Base-by-base conservation (phyloP, 176 grass and related monocot genomes). In the Zoysia pacifica region DNA sequence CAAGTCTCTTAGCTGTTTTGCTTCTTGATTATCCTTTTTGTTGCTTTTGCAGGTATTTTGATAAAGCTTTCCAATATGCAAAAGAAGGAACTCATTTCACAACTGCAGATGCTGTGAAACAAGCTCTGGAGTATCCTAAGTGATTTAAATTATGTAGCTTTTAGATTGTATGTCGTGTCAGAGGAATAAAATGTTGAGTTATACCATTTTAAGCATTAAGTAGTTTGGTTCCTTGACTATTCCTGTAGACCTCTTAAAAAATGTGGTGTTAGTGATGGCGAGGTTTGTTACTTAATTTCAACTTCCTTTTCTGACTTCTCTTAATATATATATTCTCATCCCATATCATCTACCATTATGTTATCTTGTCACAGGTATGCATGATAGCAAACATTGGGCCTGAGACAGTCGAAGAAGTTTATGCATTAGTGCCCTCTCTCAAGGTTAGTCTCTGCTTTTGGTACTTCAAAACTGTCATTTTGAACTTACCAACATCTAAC, bases 371-470 rank as follows among this genome's bases (percentile, higher is more conserved):
- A 67, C 81, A 99, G 96, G 89, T 95, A 87, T 91, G 90, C 84
- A 80, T 99, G 96, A 90, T 99, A 69, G 92, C 85, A 7, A 99
- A 99, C 76, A 81, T 93, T 80, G 88, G 90, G 14, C 88, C 92
- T 4, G 92, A 99, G 63, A 93, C 79, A 7, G n/a, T 88, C 9
- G 90, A 99, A 64, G 96, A 95, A 79, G 90, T 91, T 82, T 99
- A 95, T 91, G 92, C 88, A 43, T 82, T 99, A 67, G 79, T 95
- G 76, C 96, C 96, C 47, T 93, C 96, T 65, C 93, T 99, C 39
- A 99, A 91, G 96, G 96, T 93, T 11, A 90, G 81, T 36, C 69
- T 74, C 44, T 76, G 86, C n/a, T 51, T 45, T 87, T 43, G 38
- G 19, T 85, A 53, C 59, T 83, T 67, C 55, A 52, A 39, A 10